Base-by-base conservation (phyloP, 2,329 filamentous ascomycete species). In the Cladophialophora chaetospira region DNA sequence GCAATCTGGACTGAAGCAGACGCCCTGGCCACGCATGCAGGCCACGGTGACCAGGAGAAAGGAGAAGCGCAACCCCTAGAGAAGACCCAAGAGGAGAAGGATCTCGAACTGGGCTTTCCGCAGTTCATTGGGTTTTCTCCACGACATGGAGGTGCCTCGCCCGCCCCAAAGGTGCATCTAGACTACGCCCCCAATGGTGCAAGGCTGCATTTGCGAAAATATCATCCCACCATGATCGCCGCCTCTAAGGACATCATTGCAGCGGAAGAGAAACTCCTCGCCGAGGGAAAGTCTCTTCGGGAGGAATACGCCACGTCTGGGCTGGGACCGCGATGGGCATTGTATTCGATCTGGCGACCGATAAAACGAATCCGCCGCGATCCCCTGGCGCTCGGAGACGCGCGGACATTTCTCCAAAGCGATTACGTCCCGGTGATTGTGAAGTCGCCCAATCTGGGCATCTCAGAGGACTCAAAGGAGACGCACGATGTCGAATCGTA, bases 221-320 rank as follows among this genome's bases (percentile, higher is more conserved):
- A 65, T 54, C 66, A 69, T 53, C 60, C 60, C 2, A 59, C 48
- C 15, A 58, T 65, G 36, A 57, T 63, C 3, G 56, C 53, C 4
- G 56, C 48, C 9, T 58, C 66, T 1, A 54, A 53, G 11, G 51
- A 59, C 5, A 61, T 70, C 54, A 67, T 69, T 46, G 33, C 43
- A 6, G 66, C 64, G 21, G 67, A 69, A 55, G 48, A 79, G 46
- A 48, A 55, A 13, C 53, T 64, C 21, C 85, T 61, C 10, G 45
- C 58, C 13, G 42, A 58, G 38, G 60, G 60, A 15, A 58, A 64
- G 29, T 59, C 59, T 8, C 55, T 63, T 10, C 51, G 50, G 4
- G 55, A 57, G 10, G 36, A 54, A 11, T 64, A 64, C 46, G 47
- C 52, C 10, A 23, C 43, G 5, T 60, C 57, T 4, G 45, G 51